Percentiles rank a stretch among this genome's conserved stretches.
Conservation (phyloP, 805 yeast genomes). For the Candida suzukii region DNA sequence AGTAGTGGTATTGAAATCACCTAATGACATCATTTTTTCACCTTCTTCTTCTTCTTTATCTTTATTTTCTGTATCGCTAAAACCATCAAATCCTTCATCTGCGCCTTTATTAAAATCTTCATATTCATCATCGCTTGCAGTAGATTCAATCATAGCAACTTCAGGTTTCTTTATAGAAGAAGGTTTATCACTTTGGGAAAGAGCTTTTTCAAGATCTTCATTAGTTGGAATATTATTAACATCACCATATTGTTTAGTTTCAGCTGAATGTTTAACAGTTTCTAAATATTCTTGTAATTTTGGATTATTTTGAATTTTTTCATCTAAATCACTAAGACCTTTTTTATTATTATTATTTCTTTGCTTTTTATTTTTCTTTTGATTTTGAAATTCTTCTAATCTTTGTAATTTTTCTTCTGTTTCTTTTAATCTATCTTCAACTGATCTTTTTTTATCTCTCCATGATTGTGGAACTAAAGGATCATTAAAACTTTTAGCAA, state of each 20-base stretch:
- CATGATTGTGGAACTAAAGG: slow-evolving; percentile 68
- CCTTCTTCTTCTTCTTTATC: slow-evolving; percentile 5
- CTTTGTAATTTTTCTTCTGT: slow-evolving; percentile 43
- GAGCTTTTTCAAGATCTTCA: slow-evolving; percentile 35
- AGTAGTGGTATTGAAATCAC: slow-evolving; percentile 4
- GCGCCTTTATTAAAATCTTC: slow-evolving; percentile 21
- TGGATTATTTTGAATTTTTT: slow-evolving; percentile 56
- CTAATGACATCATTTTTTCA: slow-evolving; percentile 36
- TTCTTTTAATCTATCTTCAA: slow-evolving; percentile 44
- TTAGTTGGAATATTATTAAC: slow-evolving; percentile 45
- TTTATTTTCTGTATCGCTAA: neutral
- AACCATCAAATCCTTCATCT: slow-evolving; percentile 5
- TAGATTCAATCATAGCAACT: slow-evolving; percentile 26
- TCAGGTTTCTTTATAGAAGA: slow-evolving; percentile 21
- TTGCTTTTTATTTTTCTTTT: slow-evolving; percentile 32
- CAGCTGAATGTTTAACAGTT: slow-evolving; percentile 70
- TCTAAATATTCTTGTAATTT: slow-evolving; percentile 75
- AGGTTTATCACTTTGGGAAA: slow-evolving; percentile 2
- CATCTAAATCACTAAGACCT: slow-evolving; percentile 40
- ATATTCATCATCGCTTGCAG: slow-evolving; percentile 46
- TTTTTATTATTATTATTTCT: slow-evolving; percentile 21
- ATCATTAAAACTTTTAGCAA: slow-evolving; percentile 84
- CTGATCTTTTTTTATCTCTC: slow-evolving; percentile 41
- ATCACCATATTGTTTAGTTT: slow-evolving; percentile 70
- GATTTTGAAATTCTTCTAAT: slow-evolving; percentile 41